phyloP scores from a whole-genome alignment of 2,329 filamentous ascomycete genomes.

The Claviceps sp. region DNA sequence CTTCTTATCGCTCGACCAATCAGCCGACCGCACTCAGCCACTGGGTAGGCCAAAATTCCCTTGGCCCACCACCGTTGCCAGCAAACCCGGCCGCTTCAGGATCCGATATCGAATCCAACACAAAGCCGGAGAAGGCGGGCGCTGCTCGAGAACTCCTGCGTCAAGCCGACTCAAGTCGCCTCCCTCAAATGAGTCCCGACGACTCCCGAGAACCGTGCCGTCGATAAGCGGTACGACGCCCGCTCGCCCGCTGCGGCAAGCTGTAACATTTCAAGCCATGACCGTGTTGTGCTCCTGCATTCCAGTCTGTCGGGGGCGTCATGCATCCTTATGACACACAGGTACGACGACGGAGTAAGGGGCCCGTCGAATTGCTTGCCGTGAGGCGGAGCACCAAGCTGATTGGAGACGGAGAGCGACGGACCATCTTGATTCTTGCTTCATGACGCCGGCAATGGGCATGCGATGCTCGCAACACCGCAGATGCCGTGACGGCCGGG shows the following conservation, averaged over 20 bases:
- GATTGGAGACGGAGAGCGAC: background rate
- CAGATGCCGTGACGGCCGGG: background rate
- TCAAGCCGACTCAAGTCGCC: background rate
- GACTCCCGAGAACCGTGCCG: background rate
- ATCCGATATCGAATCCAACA: background rate
- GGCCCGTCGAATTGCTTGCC: background rate
- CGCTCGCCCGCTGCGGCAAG: background rate
- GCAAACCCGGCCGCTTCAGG: background rate
- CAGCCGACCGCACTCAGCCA: background rate
- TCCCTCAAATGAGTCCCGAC: background rate
- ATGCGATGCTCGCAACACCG: background rate
- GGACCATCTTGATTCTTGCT: background rate
- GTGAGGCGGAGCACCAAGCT: background rate
- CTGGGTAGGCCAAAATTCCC: background rate
- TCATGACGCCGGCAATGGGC: background rate
- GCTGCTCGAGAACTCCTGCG: too few species aligned
- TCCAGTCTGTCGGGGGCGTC: background rate
- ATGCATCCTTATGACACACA: conserved; percentile 1
- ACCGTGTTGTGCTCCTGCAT: background rate
- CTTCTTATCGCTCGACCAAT: background rate
- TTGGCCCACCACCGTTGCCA: background rate
- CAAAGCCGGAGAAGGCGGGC: too few species aligned
- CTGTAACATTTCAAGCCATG: too few species aligned
- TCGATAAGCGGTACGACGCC: background rate
- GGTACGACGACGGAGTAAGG: background rate